Evolutionary conservation across 169 alveolate genomes (phyloP).

Genomic region (Fabrea salina): DNA sequence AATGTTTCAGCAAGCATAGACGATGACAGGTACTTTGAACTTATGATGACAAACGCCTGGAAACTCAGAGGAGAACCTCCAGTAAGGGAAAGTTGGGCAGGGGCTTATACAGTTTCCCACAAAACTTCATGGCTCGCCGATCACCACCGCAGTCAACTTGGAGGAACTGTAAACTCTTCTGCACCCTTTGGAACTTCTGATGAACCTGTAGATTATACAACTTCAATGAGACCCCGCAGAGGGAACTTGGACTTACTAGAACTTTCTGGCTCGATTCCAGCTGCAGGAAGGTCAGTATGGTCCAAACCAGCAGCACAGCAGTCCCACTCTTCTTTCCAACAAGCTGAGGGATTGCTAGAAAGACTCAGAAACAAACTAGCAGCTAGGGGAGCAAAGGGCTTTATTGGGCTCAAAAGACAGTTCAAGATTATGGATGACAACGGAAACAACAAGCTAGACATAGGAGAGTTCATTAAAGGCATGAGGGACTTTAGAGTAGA

Average conservation of each 20-base stretch:
- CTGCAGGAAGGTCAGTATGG: background rate
- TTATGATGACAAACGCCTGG: conserved; percentile 69
- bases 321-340: background rate
- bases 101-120: background rate
- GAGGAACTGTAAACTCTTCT: conserved; percentile 5
- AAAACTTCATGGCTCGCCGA: conserved; percentile 5
- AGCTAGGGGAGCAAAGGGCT: conserved; percentile 74
- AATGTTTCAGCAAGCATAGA: conserved; percentile 75
- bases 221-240: background rate
- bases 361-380: conserved; percentile 58
- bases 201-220: conserved; percentile 4
- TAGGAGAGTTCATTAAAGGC: conserved; percentile 62
- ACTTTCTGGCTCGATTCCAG: background rate
- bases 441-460: conserved; percentile 54
- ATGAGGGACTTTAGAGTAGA: conserved; percentile 58
- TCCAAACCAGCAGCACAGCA: background rate
- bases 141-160: conserved; percentile 20
- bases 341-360: conserved; percentile 28
- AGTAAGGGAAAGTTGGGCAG: background rate
- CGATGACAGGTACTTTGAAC: conserved; percentile 74
- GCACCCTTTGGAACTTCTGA: conserved; percentile 35
- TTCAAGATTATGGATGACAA: conserved; percentile 71
- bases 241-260: background rate
- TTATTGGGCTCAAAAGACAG: conserved; percentile 66
- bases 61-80: conserved; percentile 25